phyloP scores from a whole-genome alignment of 2,329 filamentous ascomycete genomes.

The Cladosporium sp. region DNA sequence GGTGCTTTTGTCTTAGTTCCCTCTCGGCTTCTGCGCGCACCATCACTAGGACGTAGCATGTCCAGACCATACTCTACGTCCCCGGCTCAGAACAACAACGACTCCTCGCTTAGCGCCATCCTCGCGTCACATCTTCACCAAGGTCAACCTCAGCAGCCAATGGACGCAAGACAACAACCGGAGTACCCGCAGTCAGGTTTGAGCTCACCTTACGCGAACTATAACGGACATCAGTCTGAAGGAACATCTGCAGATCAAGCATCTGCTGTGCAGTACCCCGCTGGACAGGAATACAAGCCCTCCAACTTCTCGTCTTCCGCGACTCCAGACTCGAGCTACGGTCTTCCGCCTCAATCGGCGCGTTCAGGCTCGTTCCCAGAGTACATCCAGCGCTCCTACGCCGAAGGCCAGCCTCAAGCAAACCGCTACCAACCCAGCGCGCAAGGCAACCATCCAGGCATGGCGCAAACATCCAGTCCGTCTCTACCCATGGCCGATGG shows the following conservation, averaged over 20 bases:
- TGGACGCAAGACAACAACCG: slow-evolving; percentile 48
- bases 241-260: slow-evolving; percentile 79
- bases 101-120: slow-evolving; percentile 37
- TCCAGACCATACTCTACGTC: slow-evolving; percentile 43
- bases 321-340: slow-evolving; percentile 86
- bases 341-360: slow-evolving; percentile 61
- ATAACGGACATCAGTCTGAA: slow-evolving; percentile 69
- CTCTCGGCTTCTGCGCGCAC: slow-evolving; percentile 23
- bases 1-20: slow-evolving; percentile 27
- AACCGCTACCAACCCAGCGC: slow-evolving; percentile 69
- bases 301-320: slow-evolving; percentile 64
- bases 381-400: slow-evolving; percentile 69
- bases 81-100: slow-evolving; percentile 32
- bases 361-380: slow-evolving; percentile 83
- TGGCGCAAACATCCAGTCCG: slow-evolving; percentile 99
- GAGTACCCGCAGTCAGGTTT: slow-evolving; percentile 51
- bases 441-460: slow-evolving; percentile 73
- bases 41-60: slow-evolving; percentile 39
- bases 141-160: slow-evolving; percentile 41
- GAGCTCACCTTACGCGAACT: slow-evolving; percentile 49
- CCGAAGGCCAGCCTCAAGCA: slow-evolving; percentile 66
- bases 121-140: slow-evolving; percentile 35
- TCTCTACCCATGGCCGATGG: slow-evolving; percentile 83
- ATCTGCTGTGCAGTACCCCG: slow-evolving; percentile 85
- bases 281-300: slow-evolving; percentile 73